Conservation (phyloP, 2,329 filamentous ascomycete genomes). For the Colletotrichum limetticola region DNA sequence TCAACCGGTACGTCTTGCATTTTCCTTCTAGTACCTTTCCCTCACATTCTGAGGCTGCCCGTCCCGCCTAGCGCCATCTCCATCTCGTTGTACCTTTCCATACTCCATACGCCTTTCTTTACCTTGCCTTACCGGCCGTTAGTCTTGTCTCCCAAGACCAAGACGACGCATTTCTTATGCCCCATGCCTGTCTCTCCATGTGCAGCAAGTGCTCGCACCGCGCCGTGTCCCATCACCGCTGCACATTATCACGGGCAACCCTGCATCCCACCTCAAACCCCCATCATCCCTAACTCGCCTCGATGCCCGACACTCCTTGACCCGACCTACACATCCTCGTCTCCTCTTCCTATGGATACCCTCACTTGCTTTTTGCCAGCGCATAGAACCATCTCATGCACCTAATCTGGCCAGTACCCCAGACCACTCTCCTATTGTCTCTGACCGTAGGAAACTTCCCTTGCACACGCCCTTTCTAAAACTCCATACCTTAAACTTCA, state of each 20-base stretch:
- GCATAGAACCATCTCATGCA: slow-evolving; percentile 37
- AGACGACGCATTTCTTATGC: slow-evolving; percentile 27
- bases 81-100: slow-evolving; percentile 15
- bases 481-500: not conserved
- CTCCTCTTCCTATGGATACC: slow-evolving; percentile 37
- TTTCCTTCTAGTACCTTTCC: slow-evolving; percentile 8
- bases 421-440: slow-evolving; percentile 14
- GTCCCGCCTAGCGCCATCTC: not conserved
- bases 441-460: slow-evolving; percentile 12
- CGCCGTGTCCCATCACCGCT: slow-evolving; percentile 30
- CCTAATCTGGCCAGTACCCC: slow-evolving; percentile 28
- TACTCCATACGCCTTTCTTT: not conserved
- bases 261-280: slow-evolving; percentile 34
- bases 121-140: no score
- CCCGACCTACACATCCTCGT: slow-evolving; percentile 21
- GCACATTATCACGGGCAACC: slow-evolving; percentile 31
- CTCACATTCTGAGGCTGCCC: not conserved
- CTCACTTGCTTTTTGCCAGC: slow-evolving; percentile 36
- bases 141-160: not conserved
- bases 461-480: not conserved
- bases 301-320: slow-evolving; percentile 33
- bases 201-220: slow-evolving; percentile 34
- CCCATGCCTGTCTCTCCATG: slow-evolving; percentile 32
- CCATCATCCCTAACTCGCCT: slow-evolving; percentile 31
- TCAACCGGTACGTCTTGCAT: slow-evolving; percentile 31